Evolutionary conservation across 306 rosid species (phyloP).

Genomic region (Cucumis sativus): Cucumber_9930_V3 NC_026658.2:3810501-3811000

Average conservation of each 20-base stretch:
- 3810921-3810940: background rate
- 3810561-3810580: too few species aligned
- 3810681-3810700: background rate
- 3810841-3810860: background rate
- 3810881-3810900: background rate
- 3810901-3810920: background rate
- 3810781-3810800: background rate
- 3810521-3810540: too few species aligned
- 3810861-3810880: background rate
- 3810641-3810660: background rate
- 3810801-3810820: background rate
- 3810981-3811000: background rate
- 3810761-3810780: background rate
- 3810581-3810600: too few species aligned
- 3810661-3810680: too few species aligned
- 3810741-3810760: background rate
- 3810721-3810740: background rate
- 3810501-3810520: too few species aligned
- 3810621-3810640: too few species aligned
- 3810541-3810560: too few species aligned
- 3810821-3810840: background rate
- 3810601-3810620: too few species aligned
- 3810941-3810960: constrained; percentile 1
- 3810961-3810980: background rate
- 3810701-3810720: background rate